Evolutionary conservation across 345 rosid species (phyloP).

Genomic region (Ailanthus altissimus): DNA sequence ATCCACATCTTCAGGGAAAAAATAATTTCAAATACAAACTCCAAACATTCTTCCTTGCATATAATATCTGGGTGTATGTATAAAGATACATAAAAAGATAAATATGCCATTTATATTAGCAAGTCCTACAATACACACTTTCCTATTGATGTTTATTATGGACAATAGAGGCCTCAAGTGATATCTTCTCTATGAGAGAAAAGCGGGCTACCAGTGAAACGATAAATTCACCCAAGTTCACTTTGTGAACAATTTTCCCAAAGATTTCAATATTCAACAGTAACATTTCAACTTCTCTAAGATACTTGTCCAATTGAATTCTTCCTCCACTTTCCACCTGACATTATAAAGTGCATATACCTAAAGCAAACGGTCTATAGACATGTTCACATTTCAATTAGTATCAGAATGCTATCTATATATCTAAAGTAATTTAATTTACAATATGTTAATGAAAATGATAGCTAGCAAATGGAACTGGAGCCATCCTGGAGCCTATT

Average conservation of each 20-base stretch:
- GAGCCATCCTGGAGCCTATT: not conserved
- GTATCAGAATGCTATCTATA: not conserved
- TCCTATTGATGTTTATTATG: not conserved
- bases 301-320: not conserved
- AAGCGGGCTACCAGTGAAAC: not conserved
- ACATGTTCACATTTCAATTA: not conserved
- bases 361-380: not conserved
- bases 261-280: not conserved
- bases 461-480: not conserved
- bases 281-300: not conserved
- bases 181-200: not conserved
- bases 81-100: not conserved
- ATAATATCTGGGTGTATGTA: not conserved
- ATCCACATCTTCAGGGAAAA: not conserved
- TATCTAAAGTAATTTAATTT: not conserved
- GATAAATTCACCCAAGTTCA: not conserved
- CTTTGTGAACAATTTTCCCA: not conserved
- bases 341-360: constrained; percentile 5
- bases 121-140: not conserved
- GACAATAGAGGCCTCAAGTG: not conserved
- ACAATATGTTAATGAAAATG: not conserved
- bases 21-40: not conserved
- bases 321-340: constrained; percentile 12
- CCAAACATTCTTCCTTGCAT: not conserved
- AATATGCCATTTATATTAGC: not conserved